These are phyloP conservation scores for Fonsecaea pedrosoi DNA, from an alignment of 2,329 filamentous ascomycete species.

Conservation along the genomic window DNA sequence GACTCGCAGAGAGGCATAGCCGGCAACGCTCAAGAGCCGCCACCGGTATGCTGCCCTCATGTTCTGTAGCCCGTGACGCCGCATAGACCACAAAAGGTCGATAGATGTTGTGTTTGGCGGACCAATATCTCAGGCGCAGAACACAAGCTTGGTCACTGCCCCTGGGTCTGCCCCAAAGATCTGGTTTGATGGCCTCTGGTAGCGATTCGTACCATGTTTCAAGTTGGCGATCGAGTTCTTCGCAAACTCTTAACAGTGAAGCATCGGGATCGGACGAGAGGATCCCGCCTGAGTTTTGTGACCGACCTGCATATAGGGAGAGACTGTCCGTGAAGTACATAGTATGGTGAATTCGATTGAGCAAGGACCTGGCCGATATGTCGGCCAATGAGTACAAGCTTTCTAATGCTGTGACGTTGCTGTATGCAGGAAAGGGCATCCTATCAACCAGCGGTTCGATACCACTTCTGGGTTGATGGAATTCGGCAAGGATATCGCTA, in stretches of 20 bases:
- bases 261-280: constrained; percentile 11
- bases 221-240: constrained; percentile 17
- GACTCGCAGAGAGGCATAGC: constrained; percentile 2
- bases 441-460: constrained; percentile 18
- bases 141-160: constrained; percentile 14
- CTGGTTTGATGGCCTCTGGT: constrained; percentile 10
- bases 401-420: neutral
- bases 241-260: constrained; percentile 12
- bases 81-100: constrained; percentile 16
- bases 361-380: constrained; percentile 19
- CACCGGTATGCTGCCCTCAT: neutral
- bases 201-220: constrained; percentile 19
- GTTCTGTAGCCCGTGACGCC: constrained; percentile 6
- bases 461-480: constrained; percentile 25
- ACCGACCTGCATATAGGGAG: constrained; percentile 8
- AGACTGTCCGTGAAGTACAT: constrained; percentile 18
- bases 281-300: neutral
- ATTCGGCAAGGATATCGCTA: constrained; percentile 23
- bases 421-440: constrained; percentile 19
- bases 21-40: constrained; percentile 6
- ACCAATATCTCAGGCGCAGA: constrained; percentile 18
- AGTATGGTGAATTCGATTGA: constrained; percentile 17
- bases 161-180: constrained; percentile 3
- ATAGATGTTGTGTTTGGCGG: constrained; percentile 21
- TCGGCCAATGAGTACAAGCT: constrained; percentile 20